Base-by-base conservation (phyloP, 1,284 basidiomycete species). In the Irpex sp. region DNA sequence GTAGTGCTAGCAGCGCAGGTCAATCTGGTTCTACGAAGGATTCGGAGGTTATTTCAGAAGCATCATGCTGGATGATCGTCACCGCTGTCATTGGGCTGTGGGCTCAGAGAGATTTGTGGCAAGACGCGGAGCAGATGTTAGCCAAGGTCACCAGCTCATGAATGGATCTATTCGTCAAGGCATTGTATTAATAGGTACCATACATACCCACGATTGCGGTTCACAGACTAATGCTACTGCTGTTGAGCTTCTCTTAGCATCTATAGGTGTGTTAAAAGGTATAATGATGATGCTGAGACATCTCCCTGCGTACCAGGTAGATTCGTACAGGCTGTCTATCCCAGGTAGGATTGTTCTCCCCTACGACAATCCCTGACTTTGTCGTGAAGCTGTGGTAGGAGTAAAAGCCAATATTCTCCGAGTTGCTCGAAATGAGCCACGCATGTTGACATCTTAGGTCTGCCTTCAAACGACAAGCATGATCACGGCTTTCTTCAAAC, bases 41-140 rank as follows among this genome's bases (percentile, higher is more conserved):
- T 38, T 52, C 59, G 17, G 65, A 67, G 9, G 56, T 47, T 31
- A 59, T 51, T 58, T 63, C 37, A 54, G 63, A 62, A 44, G 58
- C 77, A 48, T 85, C 88, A n/a, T 94, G 92, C 68, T 97, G 96
- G 96, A 83, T 97, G 71, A 80, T 94, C 34, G 80, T 96, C 1
- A 78, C 88, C 21, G 85, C 86, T 2, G 79, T 98, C 36, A 82
- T 85, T 21, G 86, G 84, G 8, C 79, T 91, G 1, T 98, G 95
- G 96, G 90, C 85, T 19, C 96, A 98, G 77, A 81, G 78, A 62
- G 96, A 98, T 74, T 76, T 98, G 54, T 92, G 94, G 87, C 81
- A 82, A 70, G 92, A 96, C 72, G 89, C 90, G 8, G 87, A 89
- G 68, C 78, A 21, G 6, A 69, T 69, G 65, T 57, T 75, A 52